Base-by-base conservation (phyloP, 805 yeast genomes). In the Starmerella geochares region DNA sequence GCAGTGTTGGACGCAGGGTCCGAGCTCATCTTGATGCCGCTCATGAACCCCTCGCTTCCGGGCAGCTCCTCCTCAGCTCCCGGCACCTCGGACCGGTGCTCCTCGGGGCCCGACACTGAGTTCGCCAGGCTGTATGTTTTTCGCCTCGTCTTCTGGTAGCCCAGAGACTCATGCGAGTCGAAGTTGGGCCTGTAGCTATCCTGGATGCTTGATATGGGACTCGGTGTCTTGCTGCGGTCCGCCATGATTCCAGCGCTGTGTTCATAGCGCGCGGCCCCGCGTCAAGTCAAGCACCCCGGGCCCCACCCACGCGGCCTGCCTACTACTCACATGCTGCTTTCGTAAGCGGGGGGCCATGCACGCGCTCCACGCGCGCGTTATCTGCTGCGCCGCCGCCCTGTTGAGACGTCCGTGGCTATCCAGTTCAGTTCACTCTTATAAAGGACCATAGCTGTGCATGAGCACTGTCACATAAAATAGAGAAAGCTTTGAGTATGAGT, bases 141-240 rank as follows among this genome's bases (percentile, higher is more conserved):
- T 5, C 33, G 21, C 2, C 48, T 25, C 10, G 27, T 21, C 14
- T 24, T 24, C 14, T 46, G 36, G 28, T 29, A 53, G 8, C 56
- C 56, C 3, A 49, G 29, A 23, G 53, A 50, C 37, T 53, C 56
- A 42, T 53, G 56, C 17, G 56, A 50, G 27, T 40, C 50, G 24
- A 21, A 47, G 11, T 14, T 21, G 25, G 37, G 27, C 19, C 23
- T 35, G n/a, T 11, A 25, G 28, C 39, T 29, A 16, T 48, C 50
- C 5, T 48, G 46, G 5, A 11, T 16, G 40, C 38, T 33, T 11
- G 36, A 46, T n/a, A 53, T 50, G 10, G 46, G 31, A 45, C 56
- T 53, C 5, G 56, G 56, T 2, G 54, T 33, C 16, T 32, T 32
- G 36, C 33, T 27, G 32, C 13, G 20, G 24, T 40, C 42, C 21